Base-by-base conservation (phyloP, 202 grass and related monocot genomes). In the Digitaria exilis region DNA sequence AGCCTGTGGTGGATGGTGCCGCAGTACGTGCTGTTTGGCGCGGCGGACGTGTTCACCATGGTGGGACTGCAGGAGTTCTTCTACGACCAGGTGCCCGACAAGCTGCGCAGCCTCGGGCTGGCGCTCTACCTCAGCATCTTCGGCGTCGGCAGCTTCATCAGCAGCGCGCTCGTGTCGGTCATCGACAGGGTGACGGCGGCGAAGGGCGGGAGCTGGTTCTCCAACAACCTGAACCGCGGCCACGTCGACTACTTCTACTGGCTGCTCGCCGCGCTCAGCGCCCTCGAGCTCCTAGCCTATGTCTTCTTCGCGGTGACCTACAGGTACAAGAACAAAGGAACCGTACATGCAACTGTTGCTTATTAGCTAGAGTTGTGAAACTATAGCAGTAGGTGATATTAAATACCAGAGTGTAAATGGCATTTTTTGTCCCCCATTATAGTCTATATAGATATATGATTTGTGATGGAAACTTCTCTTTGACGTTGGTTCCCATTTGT, bases 1-100 rank as follows among this genome's bases (percentile, higher is more conserved):
- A 91, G 87, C 65, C 61, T 95, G 24, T 97, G 95, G 92, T 97
- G 95, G 95, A 80, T 97, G 86, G 86, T 95, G 52, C 95, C 95
- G 31, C 92, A 91, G 71, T 97, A 97, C 66, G 67, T 89, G 80
- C 78, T 97, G 26, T 84, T 81, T 63, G 92, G 90, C 22, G 81
- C 84, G 1, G 75, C 90, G 24, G 90, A 93, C 79, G 90, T 93
- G 49, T 91, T 95, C 84, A 84, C 90, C 65, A 78, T 95, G 78
- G 76, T 95, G 1, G 95, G 95, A 0, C 77, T 95, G 68, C 95
- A 94, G 78, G 95, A 94, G 77, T 94, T 97, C 84, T 97, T 97
- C 90, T 97, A 97, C 71, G 90, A 94, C 70, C 95, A 97, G 70
- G 92, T 91, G 35, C 92, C 92, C 25, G 76, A 91, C 72, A 86